Evolutionary conservation across 108 stramenopile species (phyloP).

Genomic region (Mediolabrus comicus): DNA sequence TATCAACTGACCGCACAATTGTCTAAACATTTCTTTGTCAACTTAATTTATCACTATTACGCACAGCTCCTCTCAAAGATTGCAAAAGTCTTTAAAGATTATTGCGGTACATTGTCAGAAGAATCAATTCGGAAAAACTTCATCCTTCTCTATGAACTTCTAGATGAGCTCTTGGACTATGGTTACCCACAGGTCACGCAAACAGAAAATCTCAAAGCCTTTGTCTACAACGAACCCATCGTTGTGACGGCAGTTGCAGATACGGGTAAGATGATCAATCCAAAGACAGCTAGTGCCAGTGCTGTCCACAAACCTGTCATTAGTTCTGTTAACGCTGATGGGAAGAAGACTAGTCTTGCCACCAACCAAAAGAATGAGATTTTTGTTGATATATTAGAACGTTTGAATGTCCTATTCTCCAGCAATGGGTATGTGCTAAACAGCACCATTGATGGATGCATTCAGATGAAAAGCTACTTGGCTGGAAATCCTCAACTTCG

Average conservation of each 20-base stretch:
- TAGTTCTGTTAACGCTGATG: constrained; percentile 74
- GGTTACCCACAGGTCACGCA: constrained; percentile 97
- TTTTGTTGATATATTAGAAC: constrained; percentile 99
- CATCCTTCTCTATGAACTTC: constrained; percentile 97
- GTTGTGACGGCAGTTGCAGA: constrained; percentile 75
- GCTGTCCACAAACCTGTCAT: constrained; percentile 97
- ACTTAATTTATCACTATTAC: constrained; percentile 17
- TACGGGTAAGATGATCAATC: constrained; percentile 89
- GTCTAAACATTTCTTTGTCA: too few relatives aligned
- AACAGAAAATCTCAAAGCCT: constrained; percentile 95
- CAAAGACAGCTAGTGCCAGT: constrained; percentile 94
- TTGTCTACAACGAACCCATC: constrained; percentile 99
- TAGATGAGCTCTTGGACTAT: constrained; percentile 98
- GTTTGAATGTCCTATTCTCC: constrained; percentile 97
- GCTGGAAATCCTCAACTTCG: constrained; percentile 97
- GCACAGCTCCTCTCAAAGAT: constrained; percentile 93
- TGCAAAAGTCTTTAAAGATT: constrained; percentile 99
- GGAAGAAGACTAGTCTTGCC: constrained; percentile 52
- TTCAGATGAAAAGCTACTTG: constrained; percentile 94
- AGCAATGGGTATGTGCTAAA: constrained; percentile 97
- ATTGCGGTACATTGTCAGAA: constrained; percentile 97
- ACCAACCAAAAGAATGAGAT: constrained; percentile 97
- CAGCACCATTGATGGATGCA: constrained; percentile 98
- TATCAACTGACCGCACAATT: too few relatives aligned
- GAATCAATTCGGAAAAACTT: constrained; percentile 99